phyloP scores from a whole-genome alignment of 495 filamentous ascomycete species.

The Neurospora sp. region DNA sequence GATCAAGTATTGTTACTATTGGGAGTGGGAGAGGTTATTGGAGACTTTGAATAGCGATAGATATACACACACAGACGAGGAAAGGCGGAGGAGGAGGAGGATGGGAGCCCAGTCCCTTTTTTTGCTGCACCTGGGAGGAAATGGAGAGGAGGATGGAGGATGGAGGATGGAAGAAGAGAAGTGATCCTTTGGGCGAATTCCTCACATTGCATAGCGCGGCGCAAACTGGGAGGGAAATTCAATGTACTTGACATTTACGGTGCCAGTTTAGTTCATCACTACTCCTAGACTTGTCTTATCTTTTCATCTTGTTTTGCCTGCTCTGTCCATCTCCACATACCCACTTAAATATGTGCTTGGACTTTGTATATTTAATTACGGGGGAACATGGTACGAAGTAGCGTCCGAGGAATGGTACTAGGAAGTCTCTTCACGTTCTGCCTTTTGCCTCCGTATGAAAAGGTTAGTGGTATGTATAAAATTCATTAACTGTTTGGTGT shows the following conservation, averaged over 20 bases:
- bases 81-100: background rate
- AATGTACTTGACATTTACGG: background rate
- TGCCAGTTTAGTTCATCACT: background rate
- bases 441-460: too few species aligned
- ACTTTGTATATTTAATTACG: too few species aligned
- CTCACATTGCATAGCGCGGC: conserved; percentile 23
- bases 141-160: background rate
- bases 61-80: background rate
- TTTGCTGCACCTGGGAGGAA: background rate
- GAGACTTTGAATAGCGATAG: background rate
- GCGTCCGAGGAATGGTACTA: background rate
- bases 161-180: background rate
- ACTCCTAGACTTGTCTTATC: background rate
- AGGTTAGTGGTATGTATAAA: too few species aligned
- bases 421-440: background rate
- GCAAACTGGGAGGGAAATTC: conserved; percentile 4
- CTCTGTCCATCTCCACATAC: background rate
- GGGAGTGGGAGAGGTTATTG: background rate
- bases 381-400: background rate
- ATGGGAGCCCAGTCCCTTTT: background rate
- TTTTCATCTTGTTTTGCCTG: background rate
- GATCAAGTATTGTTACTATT: background rate
- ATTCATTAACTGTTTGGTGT: background rate
- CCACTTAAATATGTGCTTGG: too few species aligned
- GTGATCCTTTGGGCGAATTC: background rate